phyloP scores from a whole-genome alignment of 1,284 basidiomycete species.

The Malassezia vespertilionis region DNA sequence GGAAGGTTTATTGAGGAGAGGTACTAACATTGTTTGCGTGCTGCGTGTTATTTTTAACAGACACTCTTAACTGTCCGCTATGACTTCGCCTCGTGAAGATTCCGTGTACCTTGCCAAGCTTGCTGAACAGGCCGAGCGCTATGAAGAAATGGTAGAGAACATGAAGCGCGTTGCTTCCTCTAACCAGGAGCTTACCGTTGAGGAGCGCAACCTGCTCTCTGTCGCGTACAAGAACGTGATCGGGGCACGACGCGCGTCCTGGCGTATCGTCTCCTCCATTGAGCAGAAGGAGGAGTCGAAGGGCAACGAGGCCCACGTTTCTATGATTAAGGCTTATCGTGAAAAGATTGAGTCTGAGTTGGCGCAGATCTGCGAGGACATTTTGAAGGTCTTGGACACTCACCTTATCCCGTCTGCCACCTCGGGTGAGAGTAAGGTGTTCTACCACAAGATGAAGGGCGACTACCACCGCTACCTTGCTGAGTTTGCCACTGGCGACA shows the following conservation, averaged over 20 bases:
- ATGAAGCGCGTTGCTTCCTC: slow-evolving; percentile 48
- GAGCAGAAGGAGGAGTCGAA: slow-evolving; percentile 99
- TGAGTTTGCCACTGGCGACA: slow-evolving; percentile 97
- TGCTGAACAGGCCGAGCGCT: slow-evolving; percentile 48
- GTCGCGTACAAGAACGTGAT: slow-evolving; percentile 99
- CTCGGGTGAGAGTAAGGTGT: slow-evolving; percentile 96
- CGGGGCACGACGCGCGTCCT: slow-evolving; percentile 94
- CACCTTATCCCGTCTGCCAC: slow-evolving; percentile 97
- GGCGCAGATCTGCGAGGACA: slow-evolving; percentile 98
- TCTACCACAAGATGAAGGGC: slow-evolving; percentile 99
- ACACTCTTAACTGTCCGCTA: slow-evolving; percentile 16
- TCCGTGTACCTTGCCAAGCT: slow-evolving; percentile 48
- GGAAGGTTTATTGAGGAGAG: neutral
- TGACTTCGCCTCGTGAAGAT: slow-evolving; percentile 45
- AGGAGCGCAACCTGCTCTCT: slow-evolving; percentile 96
- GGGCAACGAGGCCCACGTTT: slow-evolving; percentile 92
- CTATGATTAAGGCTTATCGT: slow-evolving; percentile 97
- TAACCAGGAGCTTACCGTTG: slow-evolving; percentile 72
- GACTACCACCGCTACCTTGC: slow-evolving; percentile 99
- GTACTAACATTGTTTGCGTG: neutral
- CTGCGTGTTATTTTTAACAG: neutral
- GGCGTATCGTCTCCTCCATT: slow-evolving; percentile 97
- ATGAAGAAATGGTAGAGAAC: slow-evolving; percentile 49
- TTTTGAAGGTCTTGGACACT: slow-evolving; percentile 94
- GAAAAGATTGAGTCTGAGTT: slow-evolving; percentile 92